Percentiles rank a stretch among this genome's conserved stretches.
Evolutionary conservation across 176 grass and related monocot species (phyloP).

Genomic region (Carex kokanica): DNA sequence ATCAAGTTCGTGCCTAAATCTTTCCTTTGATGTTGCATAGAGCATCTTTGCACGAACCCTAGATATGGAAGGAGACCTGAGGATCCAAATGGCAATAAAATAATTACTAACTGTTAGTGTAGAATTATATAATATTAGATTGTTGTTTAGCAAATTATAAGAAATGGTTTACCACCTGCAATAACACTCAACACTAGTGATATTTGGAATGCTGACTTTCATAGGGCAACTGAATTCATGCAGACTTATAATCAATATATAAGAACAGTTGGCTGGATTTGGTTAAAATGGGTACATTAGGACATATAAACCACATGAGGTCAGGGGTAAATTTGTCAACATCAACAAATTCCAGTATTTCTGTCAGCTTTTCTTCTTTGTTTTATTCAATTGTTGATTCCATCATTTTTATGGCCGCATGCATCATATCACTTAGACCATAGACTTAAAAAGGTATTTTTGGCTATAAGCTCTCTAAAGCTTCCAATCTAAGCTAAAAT

Average conservation of each 20-base stretch:
- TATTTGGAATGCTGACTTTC: neutral
- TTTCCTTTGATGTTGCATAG: slow-evolving; percentile 89
- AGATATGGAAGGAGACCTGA: slow-evolving; percentile 74
- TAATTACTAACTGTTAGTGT: neutral
- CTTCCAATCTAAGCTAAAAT: neutral
- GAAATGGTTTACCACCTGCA: neutral
- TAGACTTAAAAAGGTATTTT: neutral
- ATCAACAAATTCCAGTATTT: neutral
- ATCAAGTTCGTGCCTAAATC: slow-evolving; percentile 86
- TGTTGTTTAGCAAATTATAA: neutral
- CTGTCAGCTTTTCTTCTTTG: neutral
- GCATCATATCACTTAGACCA: neutral
- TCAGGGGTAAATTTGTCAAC: neutral
- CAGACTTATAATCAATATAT: neutral
- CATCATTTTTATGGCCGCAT: neutral
- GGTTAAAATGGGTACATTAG: neutral
- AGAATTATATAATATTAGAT: neutral
- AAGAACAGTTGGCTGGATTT: neutral
- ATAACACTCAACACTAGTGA: neutral
- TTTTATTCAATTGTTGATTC: neutral
- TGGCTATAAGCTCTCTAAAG: neutral
- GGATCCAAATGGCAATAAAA: neutral
- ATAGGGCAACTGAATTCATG: neutral
- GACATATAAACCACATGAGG: neutral
- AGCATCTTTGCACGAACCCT: slow-evolving; percentile 96